Percentiles rank a stretch among this genome's conserved stretches.
phyloP scores from a whole-genome alignment of 1,139 yeast genomes.

The Pichia sp. region DNA sequence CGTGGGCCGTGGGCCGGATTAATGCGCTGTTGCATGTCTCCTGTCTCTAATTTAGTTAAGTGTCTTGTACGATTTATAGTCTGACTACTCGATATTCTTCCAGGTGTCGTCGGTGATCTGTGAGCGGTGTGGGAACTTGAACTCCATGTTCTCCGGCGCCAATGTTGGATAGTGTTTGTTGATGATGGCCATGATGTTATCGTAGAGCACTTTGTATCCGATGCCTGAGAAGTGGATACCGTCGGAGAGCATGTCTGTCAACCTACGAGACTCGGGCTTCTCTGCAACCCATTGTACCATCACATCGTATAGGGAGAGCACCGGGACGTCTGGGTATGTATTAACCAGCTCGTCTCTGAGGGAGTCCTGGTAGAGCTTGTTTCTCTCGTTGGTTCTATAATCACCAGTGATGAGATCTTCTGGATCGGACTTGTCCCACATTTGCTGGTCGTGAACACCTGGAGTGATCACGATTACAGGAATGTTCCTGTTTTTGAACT shows the following conservation, averaged over 20 bases:
- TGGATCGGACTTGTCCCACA: constrained; percentile 28
- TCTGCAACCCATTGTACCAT: constrained; percentile 25
- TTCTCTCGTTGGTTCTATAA: constrained; percentile 34
- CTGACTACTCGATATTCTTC: constrained; percentile 1
- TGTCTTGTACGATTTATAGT: too few species aligned
- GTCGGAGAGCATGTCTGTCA: constrained; percentile 24
- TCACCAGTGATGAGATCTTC: constrained; percentile 30
- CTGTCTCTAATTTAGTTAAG: too few species aligned
- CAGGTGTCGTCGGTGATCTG: constrained; percentile 3
- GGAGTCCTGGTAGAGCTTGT: constrained; percentile 45
- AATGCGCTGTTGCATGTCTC: too few species aligned
- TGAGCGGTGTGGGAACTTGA: constrained; percentile 9
- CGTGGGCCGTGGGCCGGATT: too few species aligned
- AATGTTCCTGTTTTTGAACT: constrained; percentile 36
- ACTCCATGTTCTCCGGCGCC: constrained; percentile 4
- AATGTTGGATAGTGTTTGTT: constrained; percentile 38
- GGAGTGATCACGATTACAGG: constrained; percentile 55
- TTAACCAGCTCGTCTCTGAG: constrained; percentile 29
- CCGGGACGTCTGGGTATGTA: constrained; percentile 31
- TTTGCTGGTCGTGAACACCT: constrained; percentile 43
- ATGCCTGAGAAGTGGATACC: constrained; percentile 63
- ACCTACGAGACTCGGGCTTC: constrained; percentile 3
- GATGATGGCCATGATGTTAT: constrained; percentile 36
- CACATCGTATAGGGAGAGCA: constrained; percentile 33
- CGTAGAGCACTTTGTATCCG: constrained; percentile 51